These are phyloP conservation scores for Kazachstania psychrophila DNA, from an alignment of 805 yeast species.

Conservation along the genomic window DNA sequence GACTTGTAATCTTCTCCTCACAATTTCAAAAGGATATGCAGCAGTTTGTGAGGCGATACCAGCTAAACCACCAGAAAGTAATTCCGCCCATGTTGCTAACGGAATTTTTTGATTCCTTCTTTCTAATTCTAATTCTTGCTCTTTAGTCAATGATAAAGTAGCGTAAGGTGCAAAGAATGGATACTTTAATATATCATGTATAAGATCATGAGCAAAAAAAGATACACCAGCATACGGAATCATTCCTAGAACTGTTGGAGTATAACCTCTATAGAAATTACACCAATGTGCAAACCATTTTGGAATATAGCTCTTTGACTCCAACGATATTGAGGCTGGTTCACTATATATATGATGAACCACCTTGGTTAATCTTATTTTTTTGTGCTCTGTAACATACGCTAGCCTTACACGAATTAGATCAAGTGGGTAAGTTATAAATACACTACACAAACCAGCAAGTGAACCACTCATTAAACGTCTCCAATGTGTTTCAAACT, in stretches of 20 bases:
- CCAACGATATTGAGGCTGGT: slow-evolving; percentile 26
- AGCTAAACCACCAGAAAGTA: slow-evolving; percentile 90
- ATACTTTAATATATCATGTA: slow-evolving; percentile 81
- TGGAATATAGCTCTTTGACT: slow-evolving; percentile 31
- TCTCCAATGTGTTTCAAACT: slow-evolving; percentile 70
- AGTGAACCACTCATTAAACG: slow-evolving; percentile 82
- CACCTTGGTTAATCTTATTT: slow-evolving; percentile 21
- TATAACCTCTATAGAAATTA: slow-evolving; percentile 89
- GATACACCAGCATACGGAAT: slow-evolving; percentile 97
- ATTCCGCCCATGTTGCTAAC: slow-evolving; percentile 82
- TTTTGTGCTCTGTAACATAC: slow-evolving; percentile 53
- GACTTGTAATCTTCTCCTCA: slow-evolving; percentile 92
- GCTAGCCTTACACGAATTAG: slow-evolving; percentile 86
- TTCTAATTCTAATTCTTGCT: slow-evolving; percentile 11
- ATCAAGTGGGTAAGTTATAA: slow-evolving; percentile 86
- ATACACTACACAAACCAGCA: slow-evolving; percentile 81
- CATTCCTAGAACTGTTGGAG: slow-evolving; percentile 92
- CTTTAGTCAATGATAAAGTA: slow-evolving; percentile 26
- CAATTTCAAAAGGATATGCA: slow-evolving; percentile 92
- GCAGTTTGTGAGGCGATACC: slow-evolving; percentile 95
- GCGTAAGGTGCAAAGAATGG: slow-evolving; percentile 45
- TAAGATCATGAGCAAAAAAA: slow-evolving; percentile 83
- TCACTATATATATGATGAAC: slow-evolving; percentile 24
- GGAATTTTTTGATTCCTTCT: slow-evolving; percentile 43
- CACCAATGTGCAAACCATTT: slow-evolving; percentile 31